These are phyloP conservation scores for Brettanomyces naardenensis DNA, from an alignment of 805 yeast genomes.

Conservation along the genomic window DNA sequence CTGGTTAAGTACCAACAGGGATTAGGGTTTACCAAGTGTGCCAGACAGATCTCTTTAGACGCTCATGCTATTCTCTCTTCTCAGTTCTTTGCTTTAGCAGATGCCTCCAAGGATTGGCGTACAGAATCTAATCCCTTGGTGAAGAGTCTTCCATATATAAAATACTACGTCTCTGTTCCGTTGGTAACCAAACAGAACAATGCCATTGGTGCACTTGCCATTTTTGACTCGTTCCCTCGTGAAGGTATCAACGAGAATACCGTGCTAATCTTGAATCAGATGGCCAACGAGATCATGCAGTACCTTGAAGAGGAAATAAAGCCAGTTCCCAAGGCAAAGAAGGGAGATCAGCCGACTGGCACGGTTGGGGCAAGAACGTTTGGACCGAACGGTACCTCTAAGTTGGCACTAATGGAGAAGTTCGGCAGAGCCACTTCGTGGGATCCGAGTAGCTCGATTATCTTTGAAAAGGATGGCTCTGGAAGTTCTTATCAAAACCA, in stretches of 20 bases:
- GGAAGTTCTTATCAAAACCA: conserved; percentile 53
- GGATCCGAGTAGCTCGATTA: conserved; percentile 25
- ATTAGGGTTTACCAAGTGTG: conserved; percentile 41
- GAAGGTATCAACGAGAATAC: conserved; percentile 27
- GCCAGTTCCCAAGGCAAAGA: neutral
- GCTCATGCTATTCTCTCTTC: conserved; percentile 59
- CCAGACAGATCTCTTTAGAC: conserved; percentile 53
- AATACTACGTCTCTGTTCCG: conserved; percentile 63
- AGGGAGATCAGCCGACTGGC: neutral
- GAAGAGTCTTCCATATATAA: conserved; percentile 48
- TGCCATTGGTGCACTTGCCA: conserved; percentile 49
- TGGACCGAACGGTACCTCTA: neutral
- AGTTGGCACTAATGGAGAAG: conserved; percentile 15
- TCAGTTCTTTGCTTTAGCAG: conserved; percentile 45
- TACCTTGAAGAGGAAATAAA: conserved; percentile 20
- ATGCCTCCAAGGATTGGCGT: conserved; percentile 69
- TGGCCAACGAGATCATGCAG: conserved; percentile 34
- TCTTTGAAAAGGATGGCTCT: conserved; percentile 58
- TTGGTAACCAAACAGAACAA: conserved; percentile 31
- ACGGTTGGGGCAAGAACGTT: neutral
- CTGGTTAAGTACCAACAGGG: conserved; percentile 41
- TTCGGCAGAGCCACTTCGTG: conserved; percentile 53
- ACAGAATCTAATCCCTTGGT: conserved; percentile 55
- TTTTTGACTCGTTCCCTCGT: conserved; percentile 44
- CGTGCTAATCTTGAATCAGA: conserved; percentile 28